Evolutionary conservation across 2,329 filamentous ascomycete genomes (phyloP), one percentile per base, ranked within the genome.

Genomic region (Xylariaceae sp.): DNA sequence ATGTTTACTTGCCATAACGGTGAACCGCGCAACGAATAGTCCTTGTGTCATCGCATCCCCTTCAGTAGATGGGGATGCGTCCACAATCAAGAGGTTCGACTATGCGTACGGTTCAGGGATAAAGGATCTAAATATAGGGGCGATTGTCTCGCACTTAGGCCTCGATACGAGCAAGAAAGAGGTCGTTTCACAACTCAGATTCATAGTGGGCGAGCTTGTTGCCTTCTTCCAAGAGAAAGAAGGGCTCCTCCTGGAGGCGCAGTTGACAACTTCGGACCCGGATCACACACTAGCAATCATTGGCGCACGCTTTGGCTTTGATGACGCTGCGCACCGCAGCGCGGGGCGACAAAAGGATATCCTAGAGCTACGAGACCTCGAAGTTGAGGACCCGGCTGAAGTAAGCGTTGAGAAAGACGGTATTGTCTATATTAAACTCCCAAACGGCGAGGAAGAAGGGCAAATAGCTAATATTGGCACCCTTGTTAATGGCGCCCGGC

Each of bases 401-500:
- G 66, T 79, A 3, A 77, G 81, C 54, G 84, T 80, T 2, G 83
- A 85, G 60, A 74, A 77, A 47, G 72, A 83, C 47, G 88, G 88
- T 3, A 89, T 95, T 55, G 86, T 93, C 1, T 94, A 91, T 63
- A 77, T 94, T 52, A 83, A 79, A 57, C 67, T 76, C 46, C 42
- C 47, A 3, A 55, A 64, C 2, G 72, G 75, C 2, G 61, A 71
- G 43, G 79, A 16, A 2, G 37, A 40, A n/a, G 22, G 17, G 14
- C 37, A 48, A 8, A 22, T 40, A 5, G 49, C 49, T 75, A 42
- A 82, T 50, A 83, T 95, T 42, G 90, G 88, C 29, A 95, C 86
- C 1, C 72, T 94, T 52, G 88, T 95, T 53, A 95, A 95, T 60
- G 89, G 90, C 35, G 90, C 91, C 0, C 90, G 90, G 0, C 76